Conservation (phyloP, 345 rosid genomes). For the Hirschfeldia incana region DNA sequence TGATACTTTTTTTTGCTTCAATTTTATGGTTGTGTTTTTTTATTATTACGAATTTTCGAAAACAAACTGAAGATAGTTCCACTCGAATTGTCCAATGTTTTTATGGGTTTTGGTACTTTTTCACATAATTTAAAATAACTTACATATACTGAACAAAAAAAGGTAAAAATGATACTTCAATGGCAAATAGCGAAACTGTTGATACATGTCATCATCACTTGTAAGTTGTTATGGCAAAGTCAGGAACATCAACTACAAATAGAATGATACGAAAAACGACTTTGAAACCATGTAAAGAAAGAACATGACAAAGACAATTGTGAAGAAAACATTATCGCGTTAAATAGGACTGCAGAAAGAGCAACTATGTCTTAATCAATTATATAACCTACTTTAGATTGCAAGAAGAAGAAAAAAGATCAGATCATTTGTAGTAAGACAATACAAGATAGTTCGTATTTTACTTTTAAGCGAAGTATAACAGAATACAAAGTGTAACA, state of each 20-base stretch:
- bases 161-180: not conserved
- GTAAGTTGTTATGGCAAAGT: not conserved
- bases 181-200: not conserved
- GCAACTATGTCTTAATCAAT: not conserved
- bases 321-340: not conserved
- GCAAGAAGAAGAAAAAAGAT: not conserved
- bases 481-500: too few relatives aligned
- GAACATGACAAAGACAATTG: not conserved
- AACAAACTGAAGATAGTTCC: not conserved
- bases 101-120: not conserved
- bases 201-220: not conserved
- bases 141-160: not conserved
- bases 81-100: not conserved
- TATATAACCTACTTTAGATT: not conserved
- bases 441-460: not conserved
- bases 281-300: not conserved
- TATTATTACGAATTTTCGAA: not conserved
- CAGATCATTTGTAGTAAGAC: not conserved
- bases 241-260: not conserved
- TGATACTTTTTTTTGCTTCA: not conserved
- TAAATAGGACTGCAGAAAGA: not conserved
- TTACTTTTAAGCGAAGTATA: too few relatives aligned
- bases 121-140: not conserved
- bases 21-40: not conserved
- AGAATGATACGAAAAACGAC: not conserved